Percentiles rank a stretch among this genome's conserved stretches.
These are phyloP conservation scores for Botrytis cinerea DNA, from an alignment of 2,329 filamentous ascomycete species.

Conservation along the genomic window DNA sequence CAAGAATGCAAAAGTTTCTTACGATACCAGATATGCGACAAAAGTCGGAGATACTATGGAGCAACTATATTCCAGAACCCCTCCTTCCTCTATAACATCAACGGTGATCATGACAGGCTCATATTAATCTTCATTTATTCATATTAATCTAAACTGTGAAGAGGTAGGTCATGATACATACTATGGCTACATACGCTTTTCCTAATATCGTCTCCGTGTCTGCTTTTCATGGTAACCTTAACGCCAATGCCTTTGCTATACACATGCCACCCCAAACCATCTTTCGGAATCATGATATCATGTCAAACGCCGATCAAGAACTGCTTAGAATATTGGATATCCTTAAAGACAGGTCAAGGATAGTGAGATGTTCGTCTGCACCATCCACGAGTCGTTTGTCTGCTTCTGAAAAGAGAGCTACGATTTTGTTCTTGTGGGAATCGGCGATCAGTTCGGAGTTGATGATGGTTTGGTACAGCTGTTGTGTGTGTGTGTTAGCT, in stretches of 20 bases:
- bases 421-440: slow-evolving; percentile 85
- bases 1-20: background rate
- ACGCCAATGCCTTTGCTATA: slow-evolving; percentile 23
- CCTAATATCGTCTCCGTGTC: background rate
- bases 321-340: slow-evolving; percentile 69
- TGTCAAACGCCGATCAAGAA: slow-evolving; percentile 24
- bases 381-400: slow-evolving; percentile 95
- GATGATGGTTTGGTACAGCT: slow-evolving; percentile 81
- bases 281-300: background rate
- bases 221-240: background rate
- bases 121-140: slow-evolving; percentile 14
- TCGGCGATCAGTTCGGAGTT: slow-evolving; percentile 84
- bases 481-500: slow-evolving; percentile 8
- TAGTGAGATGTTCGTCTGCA: slow-evolving; percentile 89
- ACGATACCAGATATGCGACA: background rate
- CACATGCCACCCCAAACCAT: background rate
- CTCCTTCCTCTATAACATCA: background rate
- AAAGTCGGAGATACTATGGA: background rate
- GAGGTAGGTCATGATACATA: slow-evolving; percentile 11
- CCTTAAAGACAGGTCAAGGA: slow-evolving; percentile 80
- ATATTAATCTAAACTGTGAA: slow-evolving; percentile 2
- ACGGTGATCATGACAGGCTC: background rate
- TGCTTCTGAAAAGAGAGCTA: slow-evolving; percentile 85
- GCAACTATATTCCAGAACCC: background rate
- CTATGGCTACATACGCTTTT: slow-evolving; percentile 6